Conservation (phyloP, 139 green algal species). For the Edaphochlamys debaryana region DNA sequence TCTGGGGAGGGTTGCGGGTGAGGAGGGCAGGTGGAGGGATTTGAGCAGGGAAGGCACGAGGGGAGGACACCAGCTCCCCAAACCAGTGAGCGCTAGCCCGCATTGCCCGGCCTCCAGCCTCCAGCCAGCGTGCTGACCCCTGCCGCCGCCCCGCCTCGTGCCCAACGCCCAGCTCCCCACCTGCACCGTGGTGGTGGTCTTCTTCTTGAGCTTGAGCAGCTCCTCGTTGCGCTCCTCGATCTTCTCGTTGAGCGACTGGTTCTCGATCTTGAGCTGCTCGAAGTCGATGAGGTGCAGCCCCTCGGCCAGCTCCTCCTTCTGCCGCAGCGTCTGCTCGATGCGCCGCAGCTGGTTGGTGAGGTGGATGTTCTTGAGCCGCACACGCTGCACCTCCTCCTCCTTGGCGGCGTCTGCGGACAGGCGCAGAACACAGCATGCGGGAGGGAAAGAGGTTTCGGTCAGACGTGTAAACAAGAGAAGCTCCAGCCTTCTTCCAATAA, state of each 20-base stretch:
- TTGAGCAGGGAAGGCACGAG: no score
- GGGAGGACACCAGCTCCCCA: no score
- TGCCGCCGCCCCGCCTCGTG: no score
- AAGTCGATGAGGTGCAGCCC: slow-evolving; percentile 94
- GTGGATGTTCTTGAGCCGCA: slow-evolving; percentile 77
- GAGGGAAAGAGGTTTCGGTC: no score
- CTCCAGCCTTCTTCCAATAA: no score
- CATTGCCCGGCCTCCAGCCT: no score
- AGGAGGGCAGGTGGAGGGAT: no score
- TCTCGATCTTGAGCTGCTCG: slow-evolving; percentile 96
- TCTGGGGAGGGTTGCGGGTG: slow-evolving; percentile 43
- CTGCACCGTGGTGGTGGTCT: slow-evolving; percentile 86
- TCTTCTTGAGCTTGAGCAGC: slow-evolving; percentile 87
- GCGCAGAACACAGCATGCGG: no score
- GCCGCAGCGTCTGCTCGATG: slow-evolving; percentile 57
- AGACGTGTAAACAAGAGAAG: no score
- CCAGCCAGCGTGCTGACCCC: no score
- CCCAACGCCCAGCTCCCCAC: slow-evolving; percentile 41
- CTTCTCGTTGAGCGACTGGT: slow-evolving; percentile 85
- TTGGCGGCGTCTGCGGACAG: slow-evolving; percentile 53
- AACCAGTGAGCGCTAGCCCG: no score
- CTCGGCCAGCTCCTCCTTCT: slow-evolving; percentile 77
- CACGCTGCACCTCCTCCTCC: slow-evolving; percentile 71
- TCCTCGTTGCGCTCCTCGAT: slow-evolving; percentile 91
- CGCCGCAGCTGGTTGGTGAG: slow-evolving; percentile 64